Conservation (phyloP, 805 yeast species). For the Myxozyma nipponensis region DNA sequence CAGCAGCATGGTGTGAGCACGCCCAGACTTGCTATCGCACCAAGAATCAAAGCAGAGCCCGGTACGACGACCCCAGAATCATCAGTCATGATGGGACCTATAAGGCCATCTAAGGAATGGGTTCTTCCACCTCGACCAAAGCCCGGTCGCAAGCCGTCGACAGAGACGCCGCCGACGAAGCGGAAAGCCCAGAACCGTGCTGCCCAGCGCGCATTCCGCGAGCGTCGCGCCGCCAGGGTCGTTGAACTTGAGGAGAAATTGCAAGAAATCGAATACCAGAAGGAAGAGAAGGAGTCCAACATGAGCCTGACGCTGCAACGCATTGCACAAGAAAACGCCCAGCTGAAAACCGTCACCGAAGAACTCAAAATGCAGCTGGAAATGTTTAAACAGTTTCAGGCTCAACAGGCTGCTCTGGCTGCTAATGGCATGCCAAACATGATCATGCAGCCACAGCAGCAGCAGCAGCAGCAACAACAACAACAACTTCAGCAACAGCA, state of each 20-base stretch:
- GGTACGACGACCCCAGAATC: conserved; percentile 12
- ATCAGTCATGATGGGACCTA: conserved; percentile 15
- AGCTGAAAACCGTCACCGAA: conserved; percentile 29
- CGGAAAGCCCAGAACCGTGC: conserved; percentile 89
- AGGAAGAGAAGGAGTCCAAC: conserved; percentile 42
- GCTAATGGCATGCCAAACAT: conserved; percentile 6
- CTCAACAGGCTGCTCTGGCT: conserved; percentile 24
- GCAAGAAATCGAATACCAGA: conserved; percentile 62
- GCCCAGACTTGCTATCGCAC: conserved; percentile 20
- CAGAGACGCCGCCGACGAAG: conserved; percentile 78
- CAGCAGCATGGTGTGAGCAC: conserved; percentile 3
- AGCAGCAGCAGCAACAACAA: neutral
- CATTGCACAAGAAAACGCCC: conserved; percentile 38
- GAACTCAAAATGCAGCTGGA: conserved; percentile 27
- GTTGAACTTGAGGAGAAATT: conserved; percentile 71
- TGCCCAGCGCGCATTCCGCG: conserved; percentile 90
- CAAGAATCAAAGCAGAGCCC: conserved; percentile 10
- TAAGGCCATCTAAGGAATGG: conserved; percentile 69
- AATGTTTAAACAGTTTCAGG: conserved; percentile 23
- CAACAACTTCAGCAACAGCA: conserved; percentile 2
- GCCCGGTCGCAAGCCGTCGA: conserved; percentile 54
- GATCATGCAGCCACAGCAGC: conserved; percentile 1
- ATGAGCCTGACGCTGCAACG: conserved; percentile 26
- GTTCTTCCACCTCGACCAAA: conserved; percentile 82
- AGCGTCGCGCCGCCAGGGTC: conserved; percentile 77